These are phyloP conservation scores for Fusarium sulawesiense DNA, from an alignment of 2,329 filamentous ascomycete genomes.

Conservation along the genomic window DNA sequence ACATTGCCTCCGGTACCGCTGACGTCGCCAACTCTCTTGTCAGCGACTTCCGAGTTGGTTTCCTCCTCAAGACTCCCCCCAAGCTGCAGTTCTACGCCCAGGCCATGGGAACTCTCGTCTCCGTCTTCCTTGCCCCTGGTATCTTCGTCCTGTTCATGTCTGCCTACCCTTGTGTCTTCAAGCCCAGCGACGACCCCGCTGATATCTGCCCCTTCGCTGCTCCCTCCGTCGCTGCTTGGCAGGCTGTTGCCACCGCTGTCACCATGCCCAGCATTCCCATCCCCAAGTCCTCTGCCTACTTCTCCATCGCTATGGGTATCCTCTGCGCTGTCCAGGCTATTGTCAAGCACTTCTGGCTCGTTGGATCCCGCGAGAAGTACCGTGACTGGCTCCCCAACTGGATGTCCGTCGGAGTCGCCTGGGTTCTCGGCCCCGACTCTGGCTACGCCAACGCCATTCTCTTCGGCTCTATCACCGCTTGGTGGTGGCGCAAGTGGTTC, in stretches of 20 bases:
- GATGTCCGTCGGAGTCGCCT: slow-evolving; percentile 70
- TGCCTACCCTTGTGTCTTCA: slow-evolving; percentile 75
- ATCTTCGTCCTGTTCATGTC: slow-evolving; percentile 75
- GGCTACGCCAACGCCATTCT: slow-evolving; percentile 68
- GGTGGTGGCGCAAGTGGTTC: slow-evolving; percentile 66
- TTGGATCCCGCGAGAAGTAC: slow-evolving; percentile 64
- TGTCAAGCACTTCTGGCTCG: slow-evolving; percentile 65
- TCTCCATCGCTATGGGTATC: slow-evolving; percentile 65
- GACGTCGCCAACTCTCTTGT: slow-evolving; percentile 65
- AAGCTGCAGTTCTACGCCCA: slow-evolving; percentile 75
- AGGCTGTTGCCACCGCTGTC: slow-evolving; percentile 71
- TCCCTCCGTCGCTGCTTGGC: slow-evolving; percentile 74
- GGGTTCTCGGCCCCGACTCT: slow-evolving; percentile 65
- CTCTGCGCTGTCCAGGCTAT: slow-evolving; percentile 64
- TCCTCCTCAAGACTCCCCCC: slow-evolving; percentile 73
- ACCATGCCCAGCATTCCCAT: slow-evolving; percentile 68
- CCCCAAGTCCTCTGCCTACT: slow-evolving; percentile 65
- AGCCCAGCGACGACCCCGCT: slow-evolving; percentile 53
- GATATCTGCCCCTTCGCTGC: slow-evolving; percentile 67
- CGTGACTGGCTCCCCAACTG: slow-evolving; percentile 70
- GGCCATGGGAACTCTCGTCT: slow-evolving; percentile 69
- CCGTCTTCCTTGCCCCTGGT: slow-evolving; percentile 74
- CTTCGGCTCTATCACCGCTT: slow-evolving; percentile 64
- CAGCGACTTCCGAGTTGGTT: slow-evolving; percentile 75
- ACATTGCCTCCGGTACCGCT: slow-evolving; percentile 66